A percentile compares a stretch with the other conserved stretches of the same genome.
These are phyloP conservation scores for Colletotrichum theobromicola DNA, from an alignment of 2,329 filamentous ascomycete genomes.

Conservation along the genomic window DNA sequence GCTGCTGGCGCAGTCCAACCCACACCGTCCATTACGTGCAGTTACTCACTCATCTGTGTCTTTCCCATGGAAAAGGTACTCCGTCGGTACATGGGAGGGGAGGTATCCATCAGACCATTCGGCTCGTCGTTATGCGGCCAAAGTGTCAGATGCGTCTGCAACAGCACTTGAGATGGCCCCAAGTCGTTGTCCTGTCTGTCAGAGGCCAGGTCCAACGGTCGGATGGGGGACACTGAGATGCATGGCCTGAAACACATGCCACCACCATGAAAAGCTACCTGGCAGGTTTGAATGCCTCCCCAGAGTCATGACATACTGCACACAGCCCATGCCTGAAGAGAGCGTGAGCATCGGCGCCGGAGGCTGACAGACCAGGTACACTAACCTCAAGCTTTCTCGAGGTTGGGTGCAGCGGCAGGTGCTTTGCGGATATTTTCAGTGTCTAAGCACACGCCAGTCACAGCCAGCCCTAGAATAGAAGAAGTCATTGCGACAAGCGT, in stretches of 20 bases:
- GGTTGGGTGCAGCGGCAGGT: neutral
- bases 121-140: neutral
- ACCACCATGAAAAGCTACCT: neutral
- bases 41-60: neutral
- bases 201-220: constrained; percentile 6
- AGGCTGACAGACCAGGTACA: neutral
- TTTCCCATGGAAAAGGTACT: neutral
- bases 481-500: neutral
- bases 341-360: neutral
- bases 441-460: neutral
- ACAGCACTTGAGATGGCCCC: neutral
- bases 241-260: constrained; percentile 16
- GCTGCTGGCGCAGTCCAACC: neutral
- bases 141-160: neutral
- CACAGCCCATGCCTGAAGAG: neutral
- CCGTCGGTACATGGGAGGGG: neutral
- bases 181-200: neutral
- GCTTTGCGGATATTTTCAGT: neutral
- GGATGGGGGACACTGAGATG: constrained; percentile 1
- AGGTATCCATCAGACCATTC: neutral
- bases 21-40: neutral
- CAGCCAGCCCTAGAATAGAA: neutral
- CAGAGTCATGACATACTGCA: neutral
- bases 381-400: neutral
- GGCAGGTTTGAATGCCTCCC: neutral